Evolutionary conservation across 2,329 filamentous ascomycete genomes (phyloP).

Genomic region (Sporothrix curviconia): DNA sequence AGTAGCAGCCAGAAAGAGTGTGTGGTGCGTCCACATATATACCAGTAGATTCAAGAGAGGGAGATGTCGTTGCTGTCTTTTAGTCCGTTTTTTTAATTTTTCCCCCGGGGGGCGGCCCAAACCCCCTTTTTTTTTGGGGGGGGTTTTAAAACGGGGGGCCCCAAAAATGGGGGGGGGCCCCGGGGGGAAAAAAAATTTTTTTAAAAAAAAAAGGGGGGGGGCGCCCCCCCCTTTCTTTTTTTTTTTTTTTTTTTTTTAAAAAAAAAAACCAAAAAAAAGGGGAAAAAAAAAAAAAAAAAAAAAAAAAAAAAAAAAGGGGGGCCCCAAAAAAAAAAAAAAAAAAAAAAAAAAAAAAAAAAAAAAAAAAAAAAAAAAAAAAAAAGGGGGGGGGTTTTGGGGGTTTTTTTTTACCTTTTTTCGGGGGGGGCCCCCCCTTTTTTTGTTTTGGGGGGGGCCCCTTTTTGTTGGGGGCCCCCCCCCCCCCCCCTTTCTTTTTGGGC

Average conservation of each 20-base stretch:
- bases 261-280: not conserved
- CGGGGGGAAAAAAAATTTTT: no score
- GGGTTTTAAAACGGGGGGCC: constrained; percentile 3
- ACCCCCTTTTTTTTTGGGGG: not conserved
- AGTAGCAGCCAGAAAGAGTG: no score
- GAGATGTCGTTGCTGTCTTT: not conserved
- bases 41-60: not conserved
- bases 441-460: no score
- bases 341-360: not conserved
- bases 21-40: no score
- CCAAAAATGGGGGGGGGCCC: not conserved
- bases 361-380: not conserved
- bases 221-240: no score
- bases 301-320: not conserved
- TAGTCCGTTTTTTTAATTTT: not conserved
- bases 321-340: not conserved
- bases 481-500: no score
- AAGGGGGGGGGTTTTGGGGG: not conserved
- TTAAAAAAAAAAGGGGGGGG: no score
- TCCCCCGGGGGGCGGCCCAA: no score
- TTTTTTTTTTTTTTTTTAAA: no score
- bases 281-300: not conserved
- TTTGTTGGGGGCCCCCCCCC: no score
- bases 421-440: no score
- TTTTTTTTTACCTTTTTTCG: no score